phyloP scores from a whole-genome alignment of 768 basidiomycete genomes.

The Russula emetica region DNA sequence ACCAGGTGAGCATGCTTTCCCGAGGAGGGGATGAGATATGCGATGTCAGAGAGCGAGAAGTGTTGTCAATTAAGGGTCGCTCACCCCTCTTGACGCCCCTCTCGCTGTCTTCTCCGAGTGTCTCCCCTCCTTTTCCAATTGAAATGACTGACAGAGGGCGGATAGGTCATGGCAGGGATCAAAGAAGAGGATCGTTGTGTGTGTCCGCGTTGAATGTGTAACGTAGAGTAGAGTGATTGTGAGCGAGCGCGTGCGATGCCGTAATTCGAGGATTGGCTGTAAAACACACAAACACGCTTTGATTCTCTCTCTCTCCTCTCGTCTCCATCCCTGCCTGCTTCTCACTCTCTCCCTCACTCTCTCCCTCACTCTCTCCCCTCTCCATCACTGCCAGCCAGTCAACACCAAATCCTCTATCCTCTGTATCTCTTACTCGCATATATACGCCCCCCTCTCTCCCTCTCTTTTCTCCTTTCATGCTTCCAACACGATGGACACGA shows the following conservation, averaged over 20 bases:
- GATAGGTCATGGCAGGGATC: conserved; percentile 47
- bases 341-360: neutral
- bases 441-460: neutral
- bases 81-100: neutral
- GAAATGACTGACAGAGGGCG: neutral
- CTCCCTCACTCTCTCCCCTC: too few relatives aligned
- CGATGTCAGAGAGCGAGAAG: too few relatives aligned
- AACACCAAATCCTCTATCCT: too few relatives aligned
- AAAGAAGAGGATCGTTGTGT: conserved; percentile 48
- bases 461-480: conserved; percentile 13
- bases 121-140: neutral
- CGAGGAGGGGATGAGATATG: neutral
- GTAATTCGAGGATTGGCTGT: conserved; percentile 8
- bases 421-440: neutral
- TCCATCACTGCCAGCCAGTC: too few relatives aligned
- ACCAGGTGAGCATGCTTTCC: conserved; percentile 19
- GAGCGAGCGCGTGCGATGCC: conserved; percentile 1
- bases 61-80: neutral
- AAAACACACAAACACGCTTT: neutral
- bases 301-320: neutral
- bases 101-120: neutral
- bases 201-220: conserved; percentile 35
- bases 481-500: conserved; percentile 24
- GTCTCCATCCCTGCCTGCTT: too few relatives aligned
- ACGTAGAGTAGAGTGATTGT: neutral